Conservation (phyloP, 2,329 filamentous ascomycete species). For the Penicillium brasilianum region DNA sequence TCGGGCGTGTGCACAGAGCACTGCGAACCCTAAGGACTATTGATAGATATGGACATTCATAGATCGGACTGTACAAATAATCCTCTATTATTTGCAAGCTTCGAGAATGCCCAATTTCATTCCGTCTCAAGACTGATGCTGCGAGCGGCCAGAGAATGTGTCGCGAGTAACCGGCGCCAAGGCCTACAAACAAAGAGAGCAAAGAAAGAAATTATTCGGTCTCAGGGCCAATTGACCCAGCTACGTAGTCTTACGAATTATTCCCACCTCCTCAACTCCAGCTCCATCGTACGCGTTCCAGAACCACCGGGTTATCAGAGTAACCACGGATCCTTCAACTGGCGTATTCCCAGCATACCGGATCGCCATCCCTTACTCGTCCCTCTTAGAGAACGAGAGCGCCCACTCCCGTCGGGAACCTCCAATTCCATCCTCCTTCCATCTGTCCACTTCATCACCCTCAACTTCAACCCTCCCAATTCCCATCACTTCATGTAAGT, state of each 20-base stretch:
- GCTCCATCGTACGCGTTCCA: constrained; percentile 10
- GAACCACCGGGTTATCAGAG: constrained; percentile 10
- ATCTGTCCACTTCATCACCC: constrained; percentile 7
- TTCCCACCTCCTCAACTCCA: neutral
- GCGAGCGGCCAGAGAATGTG: constrained; percentile 13
- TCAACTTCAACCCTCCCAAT: neutral
- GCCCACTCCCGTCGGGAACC: constrained; percentile 22
- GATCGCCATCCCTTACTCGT: constrained; percentile 20
- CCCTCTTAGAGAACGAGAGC: too few species aligned
- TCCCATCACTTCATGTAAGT: constrained; percentile 13
- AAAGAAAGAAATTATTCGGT: constrained; percentile 6
- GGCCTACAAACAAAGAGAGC: neutral
- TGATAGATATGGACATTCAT: neutral
- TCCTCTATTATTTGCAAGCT: too few species aligned
- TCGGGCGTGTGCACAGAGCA: constrained; percentile 1
- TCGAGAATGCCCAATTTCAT: neutral
- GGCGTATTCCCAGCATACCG: constrained; percentile 17
- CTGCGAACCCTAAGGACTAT: neutral
- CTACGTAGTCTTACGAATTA: neutral
- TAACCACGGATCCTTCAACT: constrained; percentile 22
- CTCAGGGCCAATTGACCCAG: neutral
- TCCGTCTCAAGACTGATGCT: neutral
- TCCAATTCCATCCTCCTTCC: constrained; percentile 14
- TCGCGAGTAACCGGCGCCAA: neutral
- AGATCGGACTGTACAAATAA: too few species aligned